Evolutionary conservation across 306 rosid species (phyloP).

Genomic region (Lathyrus tuberosus): DNA sequence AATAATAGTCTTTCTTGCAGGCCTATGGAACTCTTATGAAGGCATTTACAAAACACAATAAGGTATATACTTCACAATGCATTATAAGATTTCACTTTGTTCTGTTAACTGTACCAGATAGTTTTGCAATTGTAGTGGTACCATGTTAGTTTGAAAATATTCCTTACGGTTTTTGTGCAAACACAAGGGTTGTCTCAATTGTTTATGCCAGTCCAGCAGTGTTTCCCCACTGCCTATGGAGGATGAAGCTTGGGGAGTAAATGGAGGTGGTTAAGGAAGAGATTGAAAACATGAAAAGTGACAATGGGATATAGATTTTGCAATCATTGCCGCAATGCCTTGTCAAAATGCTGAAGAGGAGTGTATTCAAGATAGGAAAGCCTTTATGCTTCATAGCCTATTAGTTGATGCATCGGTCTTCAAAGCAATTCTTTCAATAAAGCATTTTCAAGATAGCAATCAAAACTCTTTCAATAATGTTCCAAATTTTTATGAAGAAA

Average conservation of each 20-base stretch:
- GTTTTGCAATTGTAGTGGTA: conserved; percentile 22
- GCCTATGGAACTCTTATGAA: conserved; percentile 85
- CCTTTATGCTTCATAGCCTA: conserved; percentile 93
- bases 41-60: conserved; percentile 87
- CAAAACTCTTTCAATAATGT: conserved; percentile 42
- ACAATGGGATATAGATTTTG: conserved; percentile 85
- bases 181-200: conserved; percentile 85
- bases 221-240: conserved; percentile 77
- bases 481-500: conserved; percentile 61
- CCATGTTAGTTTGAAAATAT: conserved; percentile 90
- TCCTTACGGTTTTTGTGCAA: conserved; percentile 93
- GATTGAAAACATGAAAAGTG: conserved; percentile 69
- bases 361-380: conserved; percentile 86
- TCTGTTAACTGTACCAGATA: conserved; percentile 21
- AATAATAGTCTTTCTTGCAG: conserved; percentile 54
- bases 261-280: conserved; percentile 93
- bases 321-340: conserved; percentile 88
- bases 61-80: conserved; percentile 52
- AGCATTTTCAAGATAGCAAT: conserved; percentile 51
- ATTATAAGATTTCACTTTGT: conserved; percentile 1
- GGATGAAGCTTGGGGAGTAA: conserved; percentile 93
- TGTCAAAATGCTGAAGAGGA: conserved; percentile 87
- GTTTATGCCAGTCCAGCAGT: conserved; percentile 74
- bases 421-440: conserved; percentile 75
- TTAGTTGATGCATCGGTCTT: conserved; percentile 82